Percentiles rank a stretch among this genome's conserved stretches.
These are phyloP conservation scores for Lactarius vividus DNA, from an alignment of 768 basidiomycete genomes.

Conservation along the genomic window DNA sequence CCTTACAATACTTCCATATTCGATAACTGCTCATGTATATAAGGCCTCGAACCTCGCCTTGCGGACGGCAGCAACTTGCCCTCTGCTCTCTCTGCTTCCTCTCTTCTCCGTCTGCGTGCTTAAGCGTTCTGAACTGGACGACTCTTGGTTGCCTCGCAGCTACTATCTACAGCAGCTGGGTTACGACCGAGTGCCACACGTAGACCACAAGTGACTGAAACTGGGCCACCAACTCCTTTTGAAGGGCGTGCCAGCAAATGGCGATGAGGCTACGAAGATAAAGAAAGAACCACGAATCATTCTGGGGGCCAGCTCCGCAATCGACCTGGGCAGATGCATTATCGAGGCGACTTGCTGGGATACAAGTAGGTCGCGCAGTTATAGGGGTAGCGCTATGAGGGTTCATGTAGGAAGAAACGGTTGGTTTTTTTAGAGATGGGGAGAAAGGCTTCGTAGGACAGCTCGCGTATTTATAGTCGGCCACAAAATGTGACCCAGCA, in stretches of 20 bases:
- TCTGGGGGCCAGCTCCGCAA: not conserved
- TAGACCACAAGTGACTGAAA: not conserved
- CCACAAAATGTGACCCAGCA: not conserved
- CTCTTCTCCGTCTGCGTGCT: no score
- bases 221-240: not conserved
- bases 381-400: not conserved
- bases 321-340: not conserved
- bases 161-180: no score
- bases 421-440: not conserved
- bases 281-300: not conserved
- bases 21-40: no score
- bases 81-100: no score
- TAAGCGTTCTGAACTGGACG: no score
- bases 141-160: no score
- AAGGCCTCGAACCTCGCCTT: no score
- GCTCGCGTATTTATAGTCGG: not conserved
- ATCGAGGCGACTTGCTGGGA: not conserved
- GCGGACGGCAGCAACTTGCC: no score
- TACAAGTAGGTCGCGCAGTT: not conserved
- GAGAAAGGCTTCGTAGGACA: not conserved
- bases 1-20: no score
- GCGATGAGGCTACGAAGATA: slow-evolving; percentile 4
- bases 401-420: not conserved
- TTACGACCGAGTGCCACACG: not conserved
- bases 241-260: slow-evolving; percentile 4